Evolutionary conservation across 768 basidiomycete species (phyloP).

Genomic region (Trametes maxima): DNA sequence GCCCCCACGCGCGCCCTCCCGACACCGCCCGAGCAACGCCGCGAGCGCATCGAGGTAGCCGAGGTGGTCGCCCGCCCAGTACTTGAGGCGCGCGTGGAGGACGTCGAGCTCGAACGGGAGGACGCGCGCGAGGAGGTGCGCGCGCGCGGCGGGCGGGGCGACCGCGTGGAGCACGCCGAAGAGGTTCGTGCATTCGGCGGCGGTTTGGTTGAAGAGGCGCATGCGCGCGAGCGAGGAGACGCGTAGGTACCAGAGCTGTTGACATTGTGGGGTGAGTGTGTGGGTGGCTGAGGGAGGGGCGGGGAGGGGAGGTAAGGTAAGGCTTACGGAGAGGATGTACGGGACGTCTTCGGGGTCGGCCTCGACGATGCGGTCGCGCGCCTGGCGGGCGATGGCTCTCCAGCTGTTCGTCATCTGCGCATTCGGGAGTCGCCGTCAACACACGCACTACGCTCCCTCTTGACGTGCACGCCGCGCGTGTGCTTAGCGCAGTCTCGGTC

Average conservation of each 20-base stretch:
- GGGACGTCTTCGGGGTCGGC: slow-evolving; percentile 68
- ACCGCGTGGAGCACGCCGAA: slow-evolving; percentile 61
- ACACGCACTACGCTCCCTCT: background rate
- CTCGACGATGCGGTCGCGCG: slow-evolving; percentile 72
- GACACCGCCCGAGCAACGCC: slow-evolving; percentile 64
- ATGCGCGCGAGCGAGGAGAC: slow-evolving; percentile 78
- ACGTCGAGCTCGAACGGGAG: slow-evolving; percentile 62
- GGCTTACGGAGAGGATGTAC: slow-evolving; percentile 66
- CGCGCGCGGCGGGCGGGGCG: slow-evolving; percentile 40
- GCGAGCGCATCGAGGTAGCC: slow-evolving; percentile 76
- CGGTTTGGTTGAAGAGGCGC: slow-evolving; percentile 84
- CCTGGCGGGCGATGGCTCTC: slow-evolving; percentile 84
- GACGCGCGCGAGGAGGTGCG: slow-evolving; percentile 61
- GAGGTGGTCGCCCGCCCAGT: slow-evolving; percentile 82
- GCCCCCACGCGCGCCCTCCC: slow-evolving; percentile 43
- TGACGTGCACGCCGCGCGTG: background rate
- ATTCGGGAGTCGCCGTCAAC: background rate
- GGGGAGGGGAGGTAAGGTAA: background rate
- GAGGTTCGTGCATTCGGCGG: slow-evolving; percentile 81
- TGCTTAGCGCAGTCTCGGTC: no score
- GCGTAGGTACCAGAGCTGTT: slow-evolving; percentile 82
- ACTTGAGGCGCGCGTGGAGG: slow-evolving; percentile 72
- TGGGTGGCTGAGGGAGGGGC: background rate
- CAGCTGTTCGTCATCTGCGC: slow-evolving; percentile 85
- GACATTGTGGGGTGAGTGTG: background rate